phyloP scores from a whole-genome alignment of 2,329 filamentous ascomycete genomes.

The Cadophora sp. region DNA sequence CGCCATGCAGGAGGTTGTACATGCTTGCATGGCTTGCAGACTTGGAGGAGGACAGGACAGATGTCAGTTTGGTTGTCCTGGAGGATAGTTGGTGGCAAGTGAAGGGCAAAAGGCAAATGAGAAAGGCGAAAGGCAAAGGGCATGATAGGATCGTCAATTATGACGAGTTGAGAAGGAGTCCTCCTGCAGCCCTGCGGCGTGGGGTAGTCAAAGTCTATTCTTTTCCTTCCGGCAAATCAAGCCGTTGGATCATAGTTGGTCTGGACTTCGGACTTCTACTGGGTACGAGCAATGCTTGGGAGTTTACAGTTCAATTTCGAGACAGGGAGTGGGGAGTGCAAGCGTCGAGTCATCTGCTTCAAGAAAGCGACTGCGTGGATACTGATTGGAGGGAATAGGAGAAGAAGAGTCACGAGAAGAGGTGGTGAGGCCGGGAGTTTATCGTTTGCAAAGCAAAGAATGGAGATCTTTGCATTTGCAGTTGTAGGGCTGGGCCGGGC shows the following conservation, averaged over 20 bases:
- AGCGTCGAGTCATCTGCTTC: constrained; percentile 12
- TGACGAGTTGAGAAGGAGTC: background rate
- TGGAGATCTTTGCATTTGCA: background rate
- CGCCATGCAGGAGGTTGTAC: background rate
- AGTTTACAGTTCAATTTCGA: background rate
- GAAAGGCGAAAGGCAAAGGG: background rate
- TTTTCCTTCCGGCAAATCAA: background rate
- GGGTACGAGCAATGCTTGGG: background rate
- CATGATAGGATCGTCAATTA: background rate
- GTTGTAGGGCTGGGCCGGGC: background rate
- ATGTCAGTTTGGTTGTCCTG: background rate
- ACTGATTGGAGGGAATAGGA: background rate
- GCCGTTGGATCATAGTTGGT: background rate
- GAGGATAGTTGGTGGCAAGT: background rate
- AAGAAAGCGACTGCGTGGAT: background rate
- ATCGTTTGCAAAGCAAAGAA: background rate
- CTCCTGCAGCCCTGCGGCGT: constrained; percentile 14
- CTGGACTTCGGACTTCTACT: background rate
- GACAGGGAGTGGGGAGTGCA: background rate
- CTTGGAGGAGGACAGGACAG: background rate
- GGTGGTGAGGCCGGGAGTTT: background rate
- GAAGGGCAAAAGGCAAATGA: background rate
- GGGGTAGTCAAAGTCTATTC: background rate
- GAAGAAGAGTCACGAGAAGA: background rate
- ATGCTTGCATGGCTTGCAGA: background rate